Percentiles rank a stretch among this genome's conserved stretches.
Evolutionary conservation across 2,329 filamentous ascomycete species (phyloP).

Genomic region (Apiospora phragmitis): DNA sequence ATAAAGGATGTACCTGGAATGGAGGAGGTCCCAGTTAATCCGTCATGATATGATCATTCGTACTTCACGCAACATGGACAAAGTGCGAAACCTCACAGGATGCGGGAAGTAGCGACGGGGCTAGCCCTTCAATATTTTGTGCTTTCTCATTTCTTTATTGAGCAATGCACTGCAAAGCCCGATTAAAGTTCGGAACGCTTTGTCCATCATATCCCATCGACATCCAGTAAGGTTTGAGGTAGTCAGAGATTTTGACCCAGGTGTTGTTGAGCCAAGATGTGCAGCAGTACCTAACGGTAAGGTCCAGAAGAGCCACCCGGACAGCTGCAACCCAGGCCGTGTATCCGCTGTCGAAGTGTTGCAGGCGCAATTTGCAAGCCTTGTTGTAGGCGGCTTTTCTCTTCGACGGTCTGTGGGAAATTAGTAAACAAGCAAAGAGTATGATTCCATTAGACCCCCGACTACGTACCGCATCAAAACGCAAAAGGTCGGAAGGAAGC

Average conservation of each 20-base stretch:
- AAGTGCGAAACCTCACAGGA: background rate
- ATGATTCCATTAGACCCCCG: too few relatives aligned
- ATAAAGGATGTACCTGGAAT: background rate
- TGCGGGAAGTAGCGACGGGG: too few relatives aligned
- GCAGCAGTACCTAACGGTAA: too few relatives aligned
- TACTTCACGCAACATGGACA: background rate
- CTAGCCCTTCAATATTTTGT: too few relatives aligned
- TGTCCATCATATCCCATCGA: background rate
- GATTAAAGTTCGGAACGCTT: too few relatives aligned
- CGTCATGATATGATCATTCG: background rate
- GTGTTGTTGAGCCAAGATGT: background rate
- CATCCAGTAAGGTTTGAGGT: background rate
- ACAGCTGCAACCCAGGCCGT: background rate
- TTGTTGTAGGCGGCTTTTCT: background rate
- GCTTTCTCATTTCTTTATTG: background rate
- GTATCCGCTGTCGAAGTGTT: background rate
- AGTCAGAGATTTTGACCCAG: background rate
- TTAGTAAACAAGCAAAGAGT: too few relatives aligned
- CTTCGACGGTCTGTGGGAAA: background rate
- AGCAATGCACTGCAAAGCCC: background rate
- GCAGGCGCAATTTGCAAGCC: background rate
- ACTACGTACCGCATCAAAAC: background rate
- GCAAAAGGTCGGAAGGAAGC: background rate
- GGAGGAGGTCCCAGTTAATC: background rate
- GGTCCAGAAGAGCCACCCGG: too few relatives aligned